Base-by-base conservation (phyloP, 2,329 filamentous ascomycete genomes). In the Keithomyces neogunnii region DNA sequence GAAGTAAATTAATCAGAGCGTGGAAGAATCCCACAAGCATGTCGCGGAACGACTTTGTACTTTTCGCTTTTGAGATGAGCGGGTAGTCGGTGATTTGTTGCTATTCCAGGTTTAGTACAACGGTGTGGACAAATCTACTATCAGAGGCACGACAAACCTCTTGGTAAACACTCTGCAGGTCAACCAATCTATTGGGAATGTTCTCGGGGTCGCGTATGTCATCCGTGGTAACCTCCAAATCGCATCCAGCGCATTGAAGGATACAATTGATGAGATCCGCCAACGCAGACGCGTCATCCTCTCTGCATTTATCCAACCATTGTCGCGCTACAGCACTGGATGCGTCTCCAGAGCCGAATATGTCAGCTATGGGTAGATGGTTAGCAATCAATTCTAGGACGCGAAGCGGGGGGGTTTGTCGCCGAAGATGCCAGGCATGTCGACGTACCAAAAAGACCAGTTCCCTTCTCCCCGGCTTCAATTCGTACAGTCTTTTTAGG, bases 191-290 rank as follows among this genome's bases (percentile, higher is more conserved):
- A 62, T 83, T 84, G 19, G 88, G 82, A 46, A 86, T 88, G 62
- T 93, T 90, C 65, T 99, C 93, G 6, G 89, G 83, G 64, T 99
- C 92, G 57, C 85, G 83, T 56, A 96, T 88, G 65, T 97, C 90
- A 63, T 93, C 84, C 39, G 81, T 79, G 8, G 85, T 86, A 50
- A 99, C 81, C 58, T 86, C 80, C 50, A 88, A 76, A 50, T 89
- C 82, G 65, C 91, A 95, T 32, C 93, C 93, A 19, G 91, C 83
- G 55, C 88, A 80, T 61, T 81, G 78, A 38, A 87, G 68, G 36
- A 86, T 77, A 57, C 82, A 84, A 66, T 86, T 86, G 59, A 87
- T 76, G 50, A 86, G 69, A 47, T 85, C 81, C 13, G 77, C 75
- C 56, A 85, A 69, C 9, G 81, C 80, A 31, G 66, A 70, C 13